Conservation (phyloP, 2,329 filamentous ascomycete species). For the Penicillium sp. region DNA sequence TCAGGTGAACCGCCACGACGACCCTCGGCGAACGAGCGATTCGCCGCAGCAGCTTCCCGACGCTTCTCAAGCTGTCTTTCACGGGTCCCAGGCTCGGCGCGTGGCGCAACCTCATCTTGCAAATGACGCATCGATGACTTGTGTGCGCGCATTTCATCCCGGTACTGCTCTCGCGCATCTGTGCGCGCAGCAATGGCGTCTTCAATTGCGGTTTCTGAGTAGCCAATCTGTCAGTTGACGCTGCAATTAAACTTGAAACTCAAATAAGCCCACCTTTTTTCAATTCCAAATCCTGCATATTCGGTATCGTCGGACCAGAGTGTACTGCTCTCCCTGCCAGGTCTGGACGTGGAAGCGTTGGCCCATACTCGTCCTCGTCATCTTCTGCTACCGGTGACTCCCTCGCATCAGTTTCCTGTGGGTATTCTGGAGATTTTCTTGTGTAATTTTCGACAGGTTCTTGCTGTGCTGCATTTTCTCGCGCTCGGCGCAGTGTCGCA, state of each 20-base stretch:
- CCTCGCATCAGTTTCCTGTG: conserved; percentile 9
- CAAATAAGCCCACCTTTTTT: conserved; percentile 33
- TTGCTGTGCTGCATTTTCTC: conserved; percentile 25
- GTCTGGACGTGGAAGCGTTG: conserved; percentile 41
- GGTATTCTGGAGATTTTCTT: conserved; percentile 23
- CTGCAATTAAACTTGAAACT: no score
- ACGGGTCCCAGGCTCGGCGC: conserved; percentile 73
- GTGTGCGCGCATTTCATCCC: conserved; percentile 50
- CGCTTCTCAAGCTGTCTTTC: conserved; percentile 86
- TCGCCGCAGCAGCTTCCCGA: conserved; percentile 62
- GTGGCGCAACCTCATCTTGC: conserved; percentile 70
- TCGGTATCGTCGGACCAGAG: conserved; percentile 61
- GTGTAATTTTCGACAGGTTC: background rate
- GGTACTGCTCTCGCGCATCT: conserved; percentile 30
- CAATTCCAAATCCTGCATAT: conserved; percentile 65
- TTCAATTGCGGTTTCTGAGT: conserved; percentile 29
- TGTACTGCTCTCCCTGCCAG: conserved; percentile 12
- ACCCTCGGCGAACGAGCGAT: conserved; percentile 62
- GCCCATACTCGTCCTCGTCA: conserved; percentile 54
- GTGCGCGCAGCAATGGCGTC: conserved; percentile 27
- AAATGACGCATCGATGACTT: conserved; percentile 31
- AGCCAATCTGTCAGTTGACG: background rate
- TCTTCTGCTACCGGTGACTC: conserved; percentile 22
- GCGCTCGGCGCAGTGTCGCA: conserved; percentile 55
- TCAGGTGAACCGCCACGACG: conserved; percentile 59